A percentile compares a stretch with the other conserved stretches of the same genome.
Conservation (phyloP, 257 asterid genomes). For the Gentiana dahurica region DNA sequence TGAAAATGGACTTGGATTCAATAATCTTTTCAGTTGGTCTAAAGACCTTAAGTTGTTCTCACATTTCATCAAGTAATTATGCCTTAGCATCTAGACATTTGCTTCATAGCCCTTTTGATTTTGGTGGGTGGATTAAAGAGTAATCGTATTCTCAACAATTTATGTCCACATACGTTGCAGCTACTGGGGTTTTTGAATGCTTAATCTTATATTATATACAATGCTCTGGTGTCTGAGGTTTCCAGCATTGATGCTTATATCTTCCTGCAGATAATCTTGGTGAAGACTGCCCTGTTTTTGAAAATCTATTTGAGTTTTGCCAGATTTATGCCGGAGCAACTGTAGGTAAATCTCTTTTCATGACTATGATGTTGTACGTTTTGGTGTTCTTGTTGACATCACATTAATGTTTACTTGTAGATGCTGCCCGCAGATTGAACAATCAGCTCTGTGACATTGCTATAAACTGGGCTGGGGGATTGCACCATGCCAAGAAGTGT, state of each 20-base stretch:
- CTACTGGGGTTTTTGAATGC: not conserved
- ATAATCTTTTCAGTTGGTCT: no score
- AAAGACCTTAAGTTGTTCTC: no score
- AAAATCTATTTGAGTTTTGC: constrained; percentile 90
- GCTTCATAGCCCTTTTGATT: no score
- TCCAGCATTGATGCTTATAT: not conserved
- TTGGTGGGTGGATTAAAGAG: not conserved
- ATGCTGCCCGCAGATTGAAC: constrained; percentile 95
- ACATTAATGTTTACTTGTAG: constrained; percentile 28
- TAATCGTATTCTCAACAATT: not conserved
- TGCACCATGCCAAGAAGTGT: constrained; percentile 99
- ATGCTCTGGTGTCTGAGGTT: no score
- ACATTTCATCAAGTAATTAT: no score
- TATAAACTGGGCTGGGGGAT: constrained; percentile 99
- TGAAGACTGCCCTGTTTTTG: constrained; percentile 97
- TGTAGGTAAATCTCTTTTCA: constrained; percentile 44
- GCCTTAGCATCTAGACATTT: no score
- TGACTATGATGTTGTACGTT: constrained; percentile 8
- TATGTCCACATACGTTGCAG: not conserved
- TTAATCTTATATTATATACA: no score
- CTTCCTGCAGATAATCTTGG: constrained; percentile 74
- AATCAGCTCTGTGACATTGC: constrained; percentile 85
- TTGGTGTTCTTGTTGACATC: constrained; percentile 12
- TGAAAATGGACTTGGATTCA: no score
- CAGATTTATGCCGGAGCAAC: constrained; percentile 99